A percentile compares a stretch with the other conserved stretches of the same genome.
These are phyloP conservation scores for Scedosporium apiospermum DNA, from an alignment of 2,329 filamentous ascomycete species.

Conservation along the genomic window DNA sequence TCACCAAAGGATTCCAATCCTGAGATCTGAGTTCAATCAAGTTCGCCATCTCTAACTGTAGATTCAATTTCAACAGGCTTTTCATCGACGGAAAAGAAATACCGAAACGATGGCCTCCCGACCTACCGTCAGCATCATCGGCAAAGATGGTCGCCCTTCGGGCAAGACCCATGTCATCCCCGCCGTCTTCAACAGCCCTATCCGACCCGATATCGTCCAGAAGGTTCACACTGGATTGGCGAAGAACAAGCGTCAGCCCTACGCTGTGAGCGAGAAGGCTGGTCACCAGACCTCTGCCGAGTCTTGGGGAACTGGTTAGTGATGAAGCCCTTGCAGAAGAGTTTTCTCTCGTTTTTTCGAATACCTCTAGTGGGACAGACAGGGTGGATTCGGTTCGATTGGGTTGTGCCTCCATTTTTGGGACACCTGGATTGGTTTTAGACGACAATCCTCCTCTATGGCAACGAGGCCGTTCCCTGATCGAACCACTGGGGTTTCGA, in stretches of 20 bases:
- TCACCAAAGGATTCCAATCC: not conserved
- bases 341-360: conserved; percentile 5
- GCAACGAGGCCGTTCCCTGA: not conserved
- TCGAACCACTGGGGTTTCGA: not conserved
- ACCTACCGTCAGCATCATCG: conserved; percentile 95
- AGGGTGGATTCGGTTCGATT: not conserved
- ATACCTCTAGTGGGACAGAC: not conserved
- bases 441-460: too few relatives aligned
- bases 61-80: conserved; percentile 1
- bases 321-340: conserved; percentile 1
- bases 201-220: conserved; percentile 99
- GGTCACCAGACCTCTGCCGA: conserved; percentile 99
- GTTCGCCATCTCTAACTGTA: not conserved
- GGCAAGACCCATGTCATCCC: conserved; percentile 86
- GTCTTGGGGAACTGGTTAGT: conserved; percentile 98
- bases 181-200: conserved; percentile 92
- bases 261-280: conserved; percentile 99
- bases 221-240: conserved; percentile 98
- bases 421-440: not conserved
- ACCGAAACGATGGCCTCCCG: conserved; percentile 75
- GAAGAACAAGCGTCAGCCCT: conserved; percentile 99
- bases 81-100: conserved; percentile 13
- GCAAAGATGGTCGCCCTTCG: conserved; percentile 88
- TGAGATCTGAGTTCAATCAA: not conserved
- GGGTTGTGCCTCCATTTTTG: not conserved